Evolutionary conservation across 2,329 filamentous ascomycete genomes (phyloP).

Genomic region (Annulohypoxylon truncatum): DNA sequence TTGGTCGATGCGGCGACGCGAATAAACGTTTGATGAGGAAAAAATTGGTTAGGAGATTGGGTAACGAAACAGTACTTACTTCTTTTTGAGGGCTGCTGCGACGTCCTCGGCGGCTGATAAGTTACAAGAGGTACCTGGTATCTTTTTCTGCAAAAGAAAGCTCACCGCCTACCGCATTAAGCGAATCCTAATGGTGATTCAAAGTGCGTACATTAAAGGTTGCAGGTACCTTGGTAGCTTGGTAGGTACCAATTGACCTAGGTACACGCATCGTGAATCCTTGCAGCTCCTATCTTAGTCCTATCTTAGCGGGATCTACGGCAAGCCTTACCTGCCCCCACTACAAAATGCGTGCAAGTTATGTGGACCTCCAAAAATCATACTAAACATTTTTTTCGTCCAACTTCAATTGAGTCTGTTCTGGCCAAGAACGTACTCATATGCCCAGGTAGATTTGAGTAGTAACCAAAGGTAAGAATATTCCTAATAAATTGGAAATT

Average conservation of each 20-base stretch:
- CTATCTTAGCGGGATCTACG: slow-evolving; percentile 38
- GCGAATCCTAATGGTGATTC: slow-evolving; percentile 4
- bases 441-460: not conserved
- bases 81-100: slow-evolving; percentile 17
- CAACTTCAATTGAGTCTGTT: slow-evolving; percentile 4
- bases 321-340: slow-evolving; percentile 32
- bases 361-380: slow-evolving; percentile 14
- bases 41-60: slow-evolving; percentile 5
- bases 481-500: not conserved
- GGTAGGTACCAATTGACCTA: not conserved
- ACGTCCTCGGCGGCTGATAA: slow-evolving; percentile 34
- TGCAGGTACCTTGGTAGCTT: not conserved
- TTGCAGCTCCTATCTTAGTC: slow-evolving; percentile 33
- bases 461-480: slow-evolving; percentile 4
- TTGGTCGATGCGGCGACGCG: not conserved
- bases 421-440: not conserved
- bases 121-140: not conserved
- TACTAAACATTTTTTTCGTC: slow-evolving; percentile 17
- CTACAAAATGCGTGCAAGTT: slow-evolving; percentile 16
- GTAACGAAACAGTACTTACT: slow-evolving; percentile 8
- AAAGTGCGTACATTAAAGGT: slow-evolving; percentile 4
- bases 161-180: slow-evolving; percentile 36
- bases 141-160: slow-evolving; percentile 24
- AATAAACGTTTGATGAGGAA: not conserved
- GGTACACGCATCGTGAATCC: no score